Percentiles rank a stretch among this genome's conserved stretches.
Evolutionary conservation across 305 asterid species (phyloP).

Genomic region (Fraxinus sp.): DNA sequence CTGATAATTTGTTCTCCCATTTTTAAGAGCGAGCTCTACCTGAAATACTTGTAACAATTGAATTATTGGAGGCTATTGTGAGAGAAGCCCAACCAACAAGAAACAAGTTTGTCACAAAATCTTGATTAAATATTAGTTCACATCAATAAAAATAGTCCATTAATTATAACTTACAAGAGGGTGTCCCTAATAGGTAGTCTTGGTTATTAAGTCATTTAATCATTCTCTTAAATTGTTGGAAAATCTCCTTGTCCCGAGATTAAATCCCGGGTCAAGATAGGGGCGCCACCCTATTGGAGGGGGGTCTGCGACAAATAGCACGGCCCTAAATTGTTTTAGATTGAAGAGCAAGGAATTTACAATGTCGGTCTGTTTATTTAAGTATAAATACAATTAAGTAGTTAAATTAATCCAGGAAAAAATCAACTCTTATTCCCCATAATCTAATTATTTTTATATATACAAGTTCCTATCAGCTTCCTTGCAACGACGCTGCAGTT

Average conservation of each 20-base stretch:
- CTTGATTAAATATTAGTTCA: background rate
- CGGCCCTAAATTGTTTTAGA: too few species aligned
- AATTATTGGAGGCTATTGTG: background rate
- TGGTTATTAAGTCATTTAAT: too few species aligned
- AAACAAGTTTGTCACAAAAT: background rate
- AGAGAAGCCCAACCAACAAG: background rate
- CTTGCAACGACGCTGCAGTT: conserved; percentile 21
- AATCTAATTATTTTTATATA: background rate
- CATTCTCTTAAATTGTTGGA: too few species aligned
- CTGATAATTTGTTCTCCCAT: background rate
- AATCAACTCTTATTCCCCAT: background rate
- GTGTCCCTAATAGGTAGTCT: background rate
- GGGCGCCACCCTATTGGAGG: too few species aligned
- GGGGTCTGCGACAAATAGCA: too few species aligned
- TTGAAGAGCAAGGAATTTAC: background rate
- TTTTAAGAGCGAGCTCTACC: background rate
- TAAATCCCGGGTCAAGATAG: too few species aligned
- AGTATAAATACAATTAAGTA: background rate
- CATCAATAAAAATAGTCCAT: background rate
- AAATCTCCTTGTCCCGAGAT: too few species aligned
- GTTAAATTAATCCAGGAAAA: background rate
- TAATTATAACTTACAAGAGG: background rate
- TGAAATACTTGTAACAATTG: background rate
- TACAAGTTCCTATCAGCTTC: conserved; percentile 24
- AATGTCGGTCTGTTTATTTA: background rate